A percentile compares a stretch with the other conserved stretches of the same genome.
Evolutionary conservation across 2,329 filamentous ascomycete species (phyloP).

Genomic region (Triangularia setosa): DNA sequence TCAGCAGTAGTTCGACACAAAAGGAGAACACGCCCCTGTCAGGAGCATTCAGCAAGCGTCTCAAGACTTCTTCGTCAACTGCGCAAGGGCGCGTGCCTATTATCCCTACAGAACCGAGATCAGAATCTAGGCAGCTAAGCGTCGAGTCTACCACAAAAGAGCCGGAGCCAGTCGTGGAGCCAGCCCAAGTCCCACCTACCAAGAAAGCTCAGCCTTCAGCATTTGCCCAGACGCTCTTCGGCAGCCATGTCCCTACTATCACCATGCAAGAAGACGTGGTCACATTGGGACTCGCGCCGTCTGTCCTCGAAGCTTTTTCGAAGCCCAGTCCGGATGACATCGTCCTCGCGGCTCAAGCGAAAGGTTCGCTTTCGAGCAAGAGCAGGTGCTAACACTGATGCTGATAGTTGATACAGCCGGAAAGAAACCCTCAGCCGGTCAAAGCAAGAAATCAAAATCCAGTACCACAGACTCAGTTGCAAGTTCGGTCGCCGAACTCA

Average conservation of each 20-base stretch:
- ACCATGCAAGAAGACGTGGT: slow-evolving; percentile 26
- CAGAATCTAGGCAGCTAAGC: not conserved
- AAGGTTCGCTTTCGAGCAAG: slow-evolving; percentile 68
- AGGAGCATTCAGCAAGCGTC: slow-evolving; percentile 25
- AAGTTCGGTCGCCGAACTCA: slow-evolving; percentile 38
- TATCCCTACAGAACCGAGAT: slow-evolving; percentile 12
- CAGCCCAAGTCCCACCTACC: slow-evolving; percentile 31
- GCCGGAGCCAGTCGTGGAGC: not conserved
- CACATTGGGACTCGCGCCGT: slow-evolving; percentile 36
- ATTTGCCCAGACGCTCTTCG: slow-evolving; percentile 54
- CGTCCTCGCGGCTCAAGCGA: slow-evolving; percentile 80
- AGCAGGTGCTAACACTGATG: slow-evolving; percentile 47
- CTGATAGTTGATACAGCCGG: slow-evolving; percentile 51
- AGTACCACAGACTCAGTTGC: slow-evolving; percentile 31
- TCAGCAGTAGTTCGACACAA: slow-evolving; percentile 15
- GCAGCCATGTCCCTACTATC: slow-evolving; percentile 31
- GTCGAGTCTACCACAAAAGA: slow-evolving; percentile 4
- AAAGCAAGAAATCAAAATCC: slow-evolving; percentile 39
- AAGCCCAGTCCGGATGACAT: slow-evolving; percentile 89
- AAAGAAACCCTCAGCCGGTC: slow-evolving; percentile 39
- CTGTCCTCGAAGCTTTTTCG: slow-evolving; percentile 64
- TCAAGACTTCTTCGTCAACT: slow-evolving; percentile 21
- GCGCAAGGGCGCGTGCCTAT: slow-evolving; percentile 19
- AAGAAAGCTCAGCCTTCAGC: slow-evolving; percentile 43
- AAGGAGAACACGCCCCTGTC: slow-evolving; percentile 31